These are phyloP conservation scores for Heliamphora exappendiculata DNA, from an alignment of 148 eudicot species.

Conservation along the genomic window DNA sequence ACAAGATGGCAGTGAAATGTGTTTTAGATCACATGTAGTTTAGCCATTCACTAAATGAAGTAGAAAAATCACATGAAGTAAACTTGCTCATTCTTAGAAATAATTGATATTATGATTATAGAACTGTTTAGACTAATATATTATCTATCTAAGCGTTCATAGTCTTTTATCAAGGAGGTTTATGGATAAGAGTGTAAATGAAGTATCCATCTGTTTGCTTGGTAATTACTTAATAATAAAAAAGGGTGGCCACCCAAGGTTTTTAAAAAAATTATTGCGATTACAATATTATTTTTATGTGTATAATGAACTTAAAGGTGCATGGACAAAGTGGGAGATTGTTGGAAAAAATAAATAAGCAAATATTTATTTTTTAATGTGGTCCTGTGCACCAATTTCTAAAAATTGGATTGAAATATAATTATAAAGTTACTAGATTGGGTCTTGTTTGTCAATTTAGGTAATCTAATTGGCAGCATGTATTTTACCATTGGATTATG, in stretches of 20 bases:
- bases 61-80: not conserved
- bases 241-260: not conserved
- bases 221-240: not conserved
- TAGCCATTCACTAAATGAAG: not conserved
- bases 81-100: not conserved
- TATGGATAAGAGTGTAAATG: not conserved
- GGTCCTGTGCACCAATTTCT: too few species aligned
- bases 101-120: not conserved
- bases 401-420: too few species aligned
- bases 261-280: not conserved
- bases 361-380: too few species aligned
- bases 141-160: not conserved
- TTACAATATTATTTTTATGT: not conserved
- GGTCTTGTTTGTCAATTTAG: too few species aligned
- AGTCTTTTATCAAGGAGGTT: not conserved
- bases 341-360: too few species aligned
- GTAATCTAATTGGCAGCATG: too few species aligned
- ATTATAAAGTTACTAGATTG: too few species aligned
- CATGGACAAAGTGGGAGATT: not conserved
- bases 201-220: not conserved
- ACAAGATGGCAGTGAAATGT: not conserved
- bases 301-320: not conserved
- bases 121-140: not conserved
- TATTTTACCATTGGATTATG: too few species aligned
- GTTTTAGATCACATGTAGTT: not conserved